Evolutionary conservation across 2,329 filamentous ascomycete species (phyloP).

Genomic region (Ophiocordyceps sinensis): DNA sequence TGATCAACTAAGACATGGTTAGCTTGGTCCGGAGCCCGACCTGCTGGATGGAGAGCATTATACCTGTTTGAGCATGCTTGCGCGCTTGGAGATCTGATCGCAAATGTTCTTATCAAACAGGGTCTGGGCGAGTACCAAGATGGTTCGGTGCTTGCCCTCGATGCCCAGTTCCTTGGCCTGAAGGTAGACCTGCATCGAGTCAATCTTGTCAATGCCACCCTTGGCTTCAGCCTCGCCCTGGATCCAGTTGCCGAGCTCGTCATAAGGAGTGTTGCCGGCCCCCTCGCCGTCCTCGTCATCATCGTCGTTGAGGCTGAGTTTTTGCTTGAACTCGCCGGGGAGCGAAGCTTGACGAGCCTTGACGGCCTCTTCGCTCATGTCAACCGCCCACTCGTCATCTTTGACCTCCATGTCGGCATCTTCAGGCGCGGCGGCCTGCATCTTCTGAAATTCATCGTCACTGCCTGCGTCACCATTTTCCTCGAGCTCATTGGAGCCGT

Average conservation of each 20-base stretch:
- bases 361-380: slow-evolving; percentile 91
- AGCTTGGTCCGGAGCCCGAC: slow-evolving; percentile 8
- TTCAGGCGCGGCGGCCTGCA: slow-evolving; percentile 45
- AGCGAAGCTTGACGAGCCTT: slow-evolving; percentile 87
- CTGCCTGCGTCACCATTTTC: slow-evolving; percentile 56
- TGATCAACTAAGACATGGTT: slow-evolving; percentile 30
- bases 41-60: slow-evolving; percentile 6
- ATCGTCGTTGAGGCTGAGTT: slow-evolving; percentile 69
- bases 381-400: slow-evolving; percentile 89
- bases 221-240: slow-evolving; percentile 55
- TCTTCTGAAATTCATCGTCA: slow-evolving; percentile 82
- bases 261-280: slow-evolving; percentile 63
- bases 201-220: slow-evolving; percentile 63
- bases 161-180: slow-evolving; percentile 96
- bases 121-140: slow-evolving; percentile 82
- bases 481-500: slow-evolving; percentile 33
- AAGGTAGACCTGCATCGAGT: slow-evolving; percentile 83
- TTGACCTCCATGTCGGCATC: slow-evolving; percentile 47
- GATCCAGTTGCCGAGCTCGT: slow-evolving; percentile 89
- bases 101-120: slow-evolving; percentile 85
- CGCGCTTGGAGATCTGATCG: slow-evolving; percentile 74
- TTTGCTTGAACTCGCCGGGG: slow-evolving; percentile 87
- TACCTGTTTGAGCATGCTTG: slow-evolving; percentile 77
- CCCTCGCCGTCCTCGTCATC: slow-evolving; percentile 71
- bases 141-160: slow-evolving; percentile 83